Evolutionary conservation across 1,284 basidiomycete species (phyloP), one percentile per base, ranked within the genome.

Genomic region (Papiliotrema laurentii): DNA sequence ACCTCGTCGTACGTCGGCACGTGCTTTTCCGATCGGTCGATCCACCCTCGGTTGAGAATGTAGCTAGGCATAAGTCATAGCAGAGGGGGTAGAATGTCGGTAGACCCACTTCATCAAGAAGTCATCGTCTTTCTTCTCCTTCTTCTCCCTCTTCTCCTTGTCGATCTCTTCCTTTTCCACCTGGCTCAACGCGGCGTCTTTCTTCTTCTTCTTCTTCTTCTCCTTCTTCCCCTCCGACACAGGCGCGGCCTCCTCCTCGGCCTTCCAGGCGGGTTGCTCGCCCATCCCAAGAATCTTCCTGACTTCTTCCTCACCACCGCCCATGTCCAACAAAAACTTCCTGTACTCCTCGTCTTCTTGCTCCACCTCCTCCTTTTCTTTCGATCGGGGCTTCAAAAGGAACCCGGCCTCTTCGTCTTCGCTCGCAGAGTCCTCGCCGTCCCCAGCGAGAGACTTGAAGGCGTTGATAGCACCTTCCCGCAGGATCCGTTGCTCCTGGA

Each of bases 41-140:
- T 84, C 92, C 92, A 97, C 1, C 92, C 92, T 33, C 92, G 87
- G 69, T 92, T 91, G 19, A 94, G 77, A 54, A 97, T 94, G 71
- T 94, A 97, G 71, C 91, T 94, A 30, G 11, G 1, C 6, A 25
- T 44, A 37, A 48, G 45, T 28, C n/a, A 33, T 7, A 6, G 21
- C 33, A 18, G 33, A 26, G 49, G 10, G 16, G 28, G 35, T 5
- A 27, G 10, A 2, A 14, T 16, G 19, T 41, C 24, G 27, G 42
- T 10, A n/a, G 31, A 78, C 83, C 62, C 64, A 96, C 90, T 89
- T 86, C 77, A 93, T 81, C 45, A 98, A 76, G 67, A 98, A 98
- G 54, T 92, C 71, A 45, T 74, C 74, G 56, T 74, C 71, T 14
- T 58, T 56, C 54, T 73, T 67, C 9, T 58, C 60, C 38, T 69